Evolutionary conservation across 2,329 filamentous ascomycete genomes (phyloP), one percentile per base, ranked within the genome.

Genomic region (Colletotrichum graminicola): DNA sequence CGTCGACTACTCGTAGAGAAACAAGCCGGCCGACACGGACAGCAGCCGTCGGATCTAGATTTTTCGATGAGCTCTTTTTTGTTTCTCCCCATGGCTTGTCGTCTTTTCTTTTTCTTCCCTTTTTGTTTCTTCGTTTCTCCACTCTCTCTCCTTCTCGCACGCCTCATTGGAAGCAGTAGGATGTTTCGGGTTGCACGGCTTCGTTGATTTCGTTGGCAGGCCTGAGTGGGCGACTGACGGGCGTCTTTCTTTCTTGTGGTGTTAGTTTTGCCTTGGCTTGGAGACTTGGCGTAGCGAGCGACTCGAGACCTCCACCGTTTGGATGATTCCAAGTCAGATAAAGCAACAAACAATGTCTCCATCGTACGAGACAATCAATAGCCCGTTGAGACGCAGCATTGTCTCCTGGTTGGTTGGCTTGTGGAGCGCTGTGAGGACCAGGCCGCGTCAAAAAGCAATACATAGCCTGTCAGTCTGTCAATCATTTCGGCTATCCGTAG

Each of bases 261-360:
- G 10, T 23, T 23, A 41, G n/a, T 52, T 23, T 39, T 51, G 34
- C n/a, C 60, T 62, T 47, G 59, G 45, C 59, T 39, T 23, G 29
- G 32, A 26, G 5, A 18, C 16, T n/a, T 62, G 26, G 60, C n/a
- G 34, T 29, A 34, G 32, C n/a, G 23, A 21, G n/a, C 60, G n/a
- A 41, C 32, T 21, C n/a, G 47, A 26, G 21, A 36, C n/a, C 12
- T n/a, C 34, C 32, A 34, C 45, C 60, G 43, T 62, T 62, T 62
- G 59, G 45, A 51, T 23, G 26, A 21, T 45, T 16, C 18, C 56
- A 10, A 41, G 45, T 34, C 45, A 14, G 16, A 36, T 14, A 34
- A 49, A 49, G 45, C 34, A n/a, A 32, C 10, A 5, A n/a, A 32
- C 10, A 5, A 6, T 16, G n/a, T 52, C 11, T 41, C 32, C 32